A percentile compares a stretch with the other conserved stretches of the same genome.
Conservation (phyloP, 352 stramenopile genomes). For the Labyrinthula sp. region DNA sequence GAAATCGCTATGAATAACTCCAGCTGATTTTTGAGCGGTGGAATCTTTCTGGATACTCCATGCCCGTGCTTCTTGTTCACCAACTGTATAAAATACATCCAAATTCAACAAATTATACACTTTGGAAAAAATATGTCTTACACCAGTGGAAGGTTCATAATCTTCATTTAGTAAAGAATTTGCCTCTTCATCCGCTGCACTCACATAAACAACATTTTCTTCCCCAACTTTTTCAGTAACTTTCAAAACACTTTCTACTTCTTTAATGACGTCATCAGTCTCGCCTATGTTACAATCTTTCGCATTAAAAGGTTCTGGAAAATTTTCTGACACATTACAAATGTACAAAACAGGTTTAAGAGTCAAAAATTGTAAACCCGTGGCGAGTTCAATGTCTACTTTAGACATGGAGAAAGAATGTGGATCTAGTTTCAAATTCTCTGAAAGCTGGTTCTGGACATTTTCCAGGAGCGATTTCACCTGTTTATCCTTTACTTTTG, state of each 20-base stretch:
- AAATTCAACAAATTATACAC: slow-evolving; percentile 8
- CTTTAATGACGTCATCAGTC: slow-evolving; percentile 72
- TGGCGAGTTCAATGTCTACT: slow-evolving; percentile 3
- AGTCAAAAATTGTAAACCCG: slow-evolving; percentile 31
- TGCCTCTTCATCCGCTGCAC: slow-evolving; percentile 13
- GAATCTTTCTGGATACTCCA: slow-evolving; percentile 59
- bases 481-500: slow-evolving; percentile 37
- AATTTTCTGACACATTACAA: slow-evolving; percentile 81
- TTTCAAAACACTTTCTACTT: slow-evolving; percentile 32
- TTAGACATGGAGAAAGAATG: slow-evolving; percentile 28
- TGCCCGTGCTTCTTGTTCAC: slow-evolving; percentile 51
- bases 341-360: slow-evolving; percentile 69
- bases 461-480: slow-evolving; percentile 49
- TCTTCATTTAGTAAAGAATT: background rate
- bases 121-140: slow-evolving; percentile 6
- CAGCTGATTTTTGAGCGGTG: slow-evolving; percentile 53
- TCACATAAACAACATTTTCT: slow-evolving; percentile 6
- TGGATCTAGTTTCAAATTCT: slow-evolving; percentile 45
- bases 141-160: too few species aligned
- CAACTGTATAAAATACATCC: slow-evolving; percentile 30
- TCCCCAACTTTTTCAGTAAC: slow-evolving; percentile 31
- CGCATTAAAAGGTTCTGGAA: too few species aligned
- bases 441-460: slow-evolving; percentile 50
- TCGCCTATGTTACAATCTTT: slow-evolving; percentile 67
- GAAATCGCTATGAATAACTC: slow-evolving; percentile 73